Evolutionary conservation across 75 land plant species (phyloP).

Genomic region (Cupressus sempervirens): DNA sequence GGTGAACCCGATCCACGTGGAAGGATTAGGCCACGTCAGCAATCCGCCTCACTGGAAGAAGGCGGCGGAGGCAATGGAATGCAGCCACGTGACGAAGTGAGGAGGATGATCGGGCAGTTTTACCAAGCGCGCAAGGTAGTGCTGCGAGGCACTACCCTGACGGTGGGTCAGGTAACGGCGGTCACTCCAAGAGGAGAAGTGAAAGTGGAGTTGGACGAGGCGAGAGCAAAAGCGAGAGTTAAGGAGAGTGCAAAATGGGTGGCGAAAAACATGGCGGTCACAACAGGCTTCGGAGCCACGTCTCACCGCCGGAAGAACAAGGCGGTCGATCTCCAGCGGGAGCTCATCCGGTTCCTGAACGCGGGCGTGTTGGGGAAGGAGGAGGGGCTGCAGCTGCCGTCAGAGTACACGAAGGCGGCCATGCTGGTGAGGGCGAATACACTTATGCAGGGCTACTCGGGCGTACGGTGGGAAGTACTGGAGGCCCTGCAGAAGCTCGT

Average conservation of each 20-base stretch:
- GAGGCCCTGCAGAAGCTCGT: conserved; percentile 14
- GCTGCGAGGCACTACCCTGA: neutral
- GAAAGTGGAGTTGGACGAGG: too few relatives aligned
- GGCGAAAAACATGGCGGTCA: neutral
- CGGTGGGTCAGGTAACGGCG: too few relatives aligned
- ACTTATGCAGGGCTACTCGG: conserved; percentile 42
- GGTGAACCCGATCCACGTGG: neutral
- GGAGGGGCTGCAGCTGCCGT: conserved; percentile 6
- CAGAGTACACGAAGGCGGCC: conserved; percentile 14
- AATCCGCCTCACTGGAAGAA: too few relatives aligned
- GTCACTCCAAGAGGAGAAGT: too few relatives aligned
- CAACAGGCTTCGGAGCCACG: too few relatives aligned
- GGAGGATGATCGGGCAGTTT: too few relatives aligned
- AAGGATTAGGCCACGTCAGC: neutral
- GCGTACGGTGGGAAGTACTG: conserved; percentile 57
- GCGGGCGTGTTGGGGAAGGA: neutral
- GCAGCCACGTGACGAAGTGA: too few relatives aligned
- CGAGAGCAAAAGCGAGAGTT: neutral
- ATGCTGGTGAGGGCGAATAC: conserved; percentile 38
- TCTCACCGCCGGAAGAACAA: too few relatives aligned
- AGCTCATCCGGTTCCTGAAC: too few relatives aligned
- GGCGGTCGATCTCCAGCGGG: too few relatives aligned
- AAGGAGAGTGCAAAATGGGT: neutral
- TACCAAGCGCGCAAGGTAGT: neutral
- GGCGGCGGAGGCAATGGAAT: too few relatives aligned